Base-by-base conservation (phyloP, 1,284 basidiomycete genomes). In the Puccinia novopanici region DNA sequence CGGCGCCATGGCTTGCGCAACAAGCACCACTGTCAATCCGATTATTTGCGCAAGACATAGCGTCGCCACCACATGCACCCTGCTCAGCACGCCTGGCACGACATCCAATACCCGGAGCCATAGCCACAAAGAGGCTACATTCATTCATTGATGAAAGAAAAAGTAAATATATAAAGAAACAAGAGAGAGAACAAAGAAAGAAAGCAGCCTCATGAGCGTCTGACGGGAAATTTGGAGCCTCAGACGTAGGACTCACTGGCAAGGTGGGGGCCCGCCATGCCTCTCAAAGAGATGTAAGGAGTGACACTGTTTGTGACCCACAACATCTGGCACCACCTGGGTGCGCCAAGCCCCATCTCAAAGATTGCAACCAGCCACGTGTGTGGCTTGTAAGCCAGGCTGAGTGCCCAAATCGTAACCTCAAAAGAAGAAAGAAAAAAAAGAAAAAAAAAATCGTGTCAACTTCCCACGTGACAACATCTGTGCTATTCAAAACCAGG, bases 321-420 rank as follows among this genome's bases (percentile, higher is more conserved):
- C 48, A 93, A 85, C 89, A 92, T 93, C 89, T 91, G 82, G 88
- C 93, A 95, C 94, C 94, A 96, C 83, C 92, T 87, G 19, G 94
- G 94, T 45, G 93, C 92, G 75, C 93, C 94, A 75, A 96, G 89
- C 84, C 94, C 94, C 80, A 96, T 93, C 13, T 94, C 94, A 84
- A 96, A 96, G 22, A 96, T 92, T 80, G 94, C 93, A 67, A 96
- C 87, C n/a, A 95, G 87, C 94, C 94, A 96, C 15, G 94, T 95
- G 85, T 96, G 94, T 9, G 92, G 92, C 87, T 94, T 95, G 84
- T 92, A 92, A 87, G 94, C 91, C 83, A 91, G 89, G 17, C 92
- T 95, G 84, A 96, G 88, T 79, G 93, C 87, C 78, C 89, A 86
- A 85, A 96, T 87, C 86, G 92, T 87, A 10, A 55, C 3, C 78